These are phyloP conservation scores for Fonsecaea multimorphosa DNA, from an alignment of 2,329 filamentous ascomycete genomes.

Conservation along the genomic window DNA sequence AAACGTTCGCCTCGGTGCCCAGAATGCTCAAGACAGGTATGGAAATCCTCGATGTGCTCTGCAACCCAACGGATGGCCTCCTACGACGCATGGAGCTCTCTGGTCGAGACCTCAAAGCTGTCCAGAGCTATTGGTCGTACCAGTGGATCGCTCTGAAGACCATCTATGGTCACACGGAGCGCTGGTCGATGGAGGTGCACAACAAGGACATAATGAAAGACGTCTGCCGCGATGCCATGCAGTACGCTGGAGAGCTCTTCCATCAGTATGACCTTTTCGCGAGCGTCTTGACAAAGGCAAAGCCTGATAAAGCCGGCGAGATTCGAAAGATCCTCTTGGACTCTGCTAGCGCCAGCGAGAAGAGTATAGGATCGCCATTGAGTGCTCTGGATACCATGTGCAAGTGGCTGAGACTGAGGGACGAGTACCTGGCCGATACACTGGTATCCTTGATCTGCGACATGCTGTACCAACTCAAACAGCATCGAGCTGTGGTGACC, in stretches of 20 bases:
- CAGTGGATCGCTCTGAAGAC: conserved; percentile 82
- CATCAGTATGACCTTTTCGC: conserved; percentile 84
- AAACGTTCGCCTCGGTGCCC: conserved; percentile 65
- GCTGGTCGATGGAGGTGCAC: conserved; percentile 73
- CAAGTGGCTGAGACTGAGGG: conserved; percentile 88
- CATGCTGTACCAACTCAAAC: conserved; percentile 77
- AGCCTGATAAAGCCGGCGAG: conserved; percentile 47
- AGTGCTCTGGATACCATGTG: conserved; percentile 71
- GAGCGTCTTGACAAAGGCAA: conserved; percentile 65
- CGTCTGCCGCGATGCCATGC: conserved; percentile 93
- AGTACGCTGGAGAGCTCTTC: conserved; percentile 85
- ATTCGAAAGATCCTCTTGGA: conserved; percentile 64
- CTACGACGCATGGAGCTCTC: conserved; percentile 65
- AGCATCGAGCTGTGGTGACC: conserved; percentile 51
- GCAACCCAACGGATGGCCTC: conserved; percentile 66
- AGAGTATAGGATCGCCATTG: conserved; percentile 58
- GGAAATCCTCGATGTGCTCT: conserved; percentile 68
- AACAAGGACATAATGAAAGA: conserved; percentile 83
- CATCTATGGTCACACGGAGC: conserved; percentile 81
- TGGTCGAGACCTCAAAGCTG: conserved; percentile 66
- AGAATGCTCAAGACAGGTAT: conserved; percentile 66
- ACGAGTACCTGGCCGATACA: conserved; percentile 81
- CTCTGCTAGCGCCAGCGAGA: conserved; percentile 25
- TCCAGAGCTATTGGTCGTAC: conserved; percentile 80
- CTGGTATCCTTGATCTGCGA: conserved; percentile 84